phyloP scores from a whole-genome alignment of 1,284 basidiomycete genomes.

The Pulveroboletus sp. region DNA sequence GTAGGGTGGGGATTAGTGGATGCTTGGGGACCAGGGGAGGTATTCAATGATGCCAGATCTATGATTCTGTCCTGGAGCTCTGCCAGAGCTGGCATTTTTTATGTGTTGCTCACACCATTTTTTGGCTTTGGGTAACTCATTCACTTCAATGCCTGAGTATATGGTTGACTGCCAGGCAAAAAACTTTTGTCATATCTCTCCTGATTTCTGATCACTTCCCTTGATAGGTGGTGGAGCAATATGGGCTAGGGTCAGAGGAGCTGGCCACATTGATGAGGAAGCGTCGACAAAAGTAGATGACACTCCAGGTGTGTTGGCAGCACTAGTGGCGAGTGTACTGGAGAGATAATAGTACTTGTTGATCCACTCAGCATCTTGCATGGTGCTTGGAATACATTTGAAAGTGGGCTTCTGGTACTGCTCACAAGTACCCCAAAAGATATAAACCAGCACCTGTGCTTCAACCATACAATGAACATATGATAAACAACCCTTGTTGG shows the following conservation, averaged over 20 bases:
- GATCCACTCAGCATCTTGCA: neutral
- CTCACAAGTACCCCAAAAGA: neutral
- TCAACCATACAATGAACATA: neutral
- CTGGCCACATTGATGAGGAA: too few species aligned
- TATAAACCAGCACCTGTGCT: neutral
- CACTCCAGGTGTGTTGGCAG: too few species aligned
- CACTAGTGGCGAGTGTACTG: neutral
- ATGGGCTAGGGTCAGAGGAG: too few species aligned
- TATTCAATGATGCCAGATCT: neutral
- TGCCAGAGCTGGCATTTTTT: neutral
- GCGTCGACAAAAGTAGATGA: too few species aligned
- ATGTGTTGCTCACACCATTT: neutral
- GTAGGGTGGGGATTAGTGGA: neutral
- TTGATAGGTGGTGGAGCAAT: neutral
- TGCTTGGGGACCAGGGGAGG: neutral
- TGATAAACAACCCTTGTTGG: neutral
- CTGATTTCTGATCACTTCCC: neutral
- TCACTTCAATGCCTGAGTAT: neutral
- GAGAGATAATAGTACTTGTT: neutral
- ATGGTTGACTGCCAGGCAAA: neutral
- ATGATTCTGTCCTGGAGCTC: neutral
- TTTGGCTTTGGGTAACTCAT: neutral
- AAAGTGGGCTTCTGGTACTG: neutral
- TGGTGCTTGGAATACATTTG: neutral
- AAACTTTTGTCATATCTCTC: constrained; percentile 1